phyloP scores from a whole-genome alignment of 2,329 filamentous ascomycete genomes.

The Phialemoniopsis sp. region DNA sequence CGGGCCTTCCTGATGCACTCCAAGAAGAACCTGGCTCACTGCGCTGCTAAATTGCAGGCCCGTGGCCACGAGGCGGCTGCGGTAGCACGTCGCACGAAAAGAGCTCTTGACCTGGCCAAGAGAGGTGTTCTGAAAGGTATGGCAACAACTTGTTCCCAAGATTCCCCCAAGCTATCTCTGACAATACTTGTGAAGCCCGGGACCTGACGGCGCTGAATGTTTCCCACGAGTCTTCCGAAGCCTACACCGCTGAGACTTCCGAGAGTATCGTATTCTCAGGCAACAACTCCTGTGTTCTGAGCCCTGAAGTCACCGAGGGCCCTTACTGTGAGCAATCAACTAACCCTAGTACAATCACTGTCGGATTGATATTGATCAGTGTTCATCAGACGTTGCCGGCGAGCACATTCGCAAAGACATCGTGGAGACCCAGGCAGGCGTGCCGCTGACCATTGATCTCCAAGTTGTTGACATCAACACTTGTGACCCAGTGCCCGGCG shows the following conservation, averaged over 20 bases:
- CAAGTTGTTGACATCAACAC: slow-evolving; percentile 51
- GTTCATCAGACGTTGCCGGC: slow-evolving; percentile 37
- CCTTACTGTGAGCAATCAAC: slow-evolving; percentile 34
- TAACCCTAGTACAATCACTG: too few species aligned
- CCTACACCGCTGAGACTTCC: slow-evolving; percentile 25
- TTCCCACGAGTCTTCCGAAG: slow-evolving; percentile 29
- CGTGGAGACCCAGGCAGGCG: slow-evolving; percentile 39
- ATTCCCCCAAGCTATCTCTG: too few species aligned
- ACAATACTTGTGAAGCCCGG: too few species aligned
- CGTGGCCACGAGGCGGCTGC: slow-evolving; percentile 29
- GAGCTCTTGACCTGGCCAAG: slow-evolving; percentile 24
- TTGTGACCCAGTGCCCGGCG: slow-evolving; percentile 43
- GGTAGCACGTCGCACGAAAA: slow-evolving; percentile 24
- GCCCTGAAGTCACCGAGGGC: slow-evolving; percentile 48
- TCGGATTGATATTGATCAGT: too few species aligned
- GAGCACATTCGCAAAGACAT: slow-evolving; percentile 46
- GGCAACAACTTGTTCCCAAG: too few species aligned
- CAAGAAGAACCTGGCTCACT: slow-evolving; percentile 28
- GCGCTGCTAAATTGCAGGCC: slow-evolving; percentile 30
- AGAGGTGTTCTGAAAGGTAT: too few species aligned
- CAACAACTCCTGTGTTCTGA: slow-evolving; percentile 43
- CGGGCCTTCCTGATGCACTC: slow-evolving; percentile 27
- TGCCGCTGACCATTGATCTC: slow-evolving; percentile 44
- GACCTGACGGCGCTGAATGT: slow-evolving; percentile 17
- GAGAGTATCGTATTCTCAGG: slow-evolving; percentile 31